Base-by-base conservation (phyloP, 352 stramenopile species). In the Globisporangium acanthophoron region DNA sequence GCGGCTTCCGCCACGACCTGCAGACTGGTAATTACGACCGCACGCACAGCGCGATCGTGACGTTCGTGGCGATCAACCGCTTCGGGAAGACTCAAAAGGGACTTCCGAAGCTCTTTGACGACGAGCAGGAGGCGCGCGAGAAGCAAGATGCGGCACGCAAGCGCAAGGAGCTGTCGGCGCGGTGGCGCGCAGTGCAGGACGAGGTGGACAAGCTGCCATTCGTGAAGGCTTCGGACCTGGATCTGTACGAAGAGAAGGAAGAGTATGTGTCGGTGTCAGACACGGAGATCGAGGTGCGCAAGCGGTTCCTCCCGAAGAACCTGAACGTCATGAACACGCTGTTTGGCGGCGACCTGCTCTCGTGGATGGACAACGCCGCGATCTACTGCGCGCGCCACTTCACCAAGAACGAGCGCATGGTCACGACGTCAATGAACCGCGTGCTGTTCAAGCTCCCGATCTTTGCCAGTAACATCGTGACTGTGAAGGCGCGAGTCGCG, bases 251-350 rank as follows among this genome's bases (percentile, higher is more conserved):
- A 21, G 47, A 53, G 24, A 41, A 53, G 48, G 48, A 39, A 13
- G 27, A 16, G 47, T 85, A 83, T 20, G 66, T 88, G 31, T 58
- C 75, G 4, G 77, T 90, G 39, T 68, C 71, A 1, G 75, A 85
- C 50, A 90, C 75, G 58, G 65, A 85, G 47, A 82, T 90, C 41
- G 80, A 90, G 40, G 76, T 90, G 46, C 78, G 86, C 46, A 88
- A 87, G 59, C 84, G 69, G 33, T 88, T 88, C 54, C 37, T 85
- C 58, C 79, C 79, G 29, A 87, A 87, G 60, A 75, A 89, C 60
- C 39, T 89, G 37, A 89, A 87, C 69, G 16, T 20, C 12, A 52
- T 21, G 9, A 40, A 52, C 13, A 33, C 27, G 52, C 86, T 87
- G 7, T 52, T 52, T 13, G 15, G 27, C 31, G 33, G 49, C 31